Conservation (phyloP, 108 stramenopile genomes). For the Epipyxis sp. region DNA sequence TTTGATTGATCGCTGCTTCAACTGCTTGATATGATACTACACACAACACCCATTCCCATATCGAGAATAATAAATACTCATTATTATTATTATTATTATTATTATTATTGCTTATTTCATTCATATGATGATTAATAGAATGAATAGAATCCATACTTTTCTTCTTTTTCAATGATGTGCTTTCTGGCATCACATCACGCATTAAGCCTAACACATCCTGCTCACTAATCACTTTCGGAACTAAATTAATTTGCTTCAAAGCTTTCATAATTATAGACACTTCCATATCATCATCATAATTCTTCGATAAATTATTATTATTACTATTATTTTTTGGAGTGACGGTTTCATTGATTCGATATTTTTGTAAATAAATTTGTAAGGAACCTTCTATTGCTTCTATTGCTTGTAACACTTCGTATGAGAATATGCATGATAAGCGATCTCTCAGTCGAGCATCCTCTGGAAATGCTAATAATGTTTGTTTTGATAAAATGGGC, state of each 20-base stretch:
- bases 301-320: not conserved
- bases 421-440: not conserved
- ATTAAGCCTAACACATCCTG: not conserved
- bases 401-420: not conserved
- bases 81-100: too few species aligned
- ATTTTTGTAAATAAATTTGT: not conserved
- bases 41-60: conserved; percentile 25
- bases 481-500: not conserved
- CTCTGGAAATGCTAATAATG: conserved; percentile 24
- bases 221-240: conserved; percentile 1
- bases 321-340: not conserved
- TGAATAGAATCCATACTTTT: not conserved
- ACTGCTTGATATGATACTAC: not conserved
- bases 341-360: not conserved
- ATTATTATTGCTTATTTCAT: too few species aligned
- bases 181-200: conserved; percentile 12
- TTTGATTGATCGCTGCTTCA: not conserved
- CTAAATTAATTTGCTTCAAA: not conserved
- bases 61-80: conserved; percentile 6
- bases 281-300: not conserved
- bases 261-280: not conserved
- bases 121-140: not conserved
- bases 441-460: conserved; percentile 16
- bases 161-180: not conserved
- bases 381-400: not conserved